Percentiles rank a stretch among this genome's conserved stretches.
Conservation (phyloP, 2,329 filamentous ascomycete species). For the Metarhizium humberi region DNA sequence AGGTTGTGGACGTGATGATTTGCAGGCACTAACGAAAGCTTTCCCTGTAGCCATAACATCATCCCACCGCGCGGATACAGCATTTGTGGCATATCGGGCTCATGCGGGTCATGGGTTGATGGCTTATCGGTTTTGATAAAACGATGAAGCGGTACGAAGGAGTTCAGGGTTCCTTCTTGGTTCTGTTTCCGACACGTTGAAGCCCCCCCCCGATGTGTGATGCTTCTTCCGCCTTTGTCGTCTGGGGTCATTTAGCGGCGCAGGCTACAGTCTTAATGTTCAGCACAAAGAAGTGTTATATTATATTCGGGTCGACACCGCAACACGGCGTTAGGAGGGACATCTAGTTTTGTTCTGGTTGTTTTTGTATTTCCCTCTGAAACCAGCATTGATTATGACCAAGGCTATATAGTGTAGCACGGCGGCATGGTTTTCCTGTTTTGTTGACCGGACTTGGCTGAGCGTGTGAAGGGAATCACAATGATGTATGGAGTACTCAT, state of each 20-base stretch:
- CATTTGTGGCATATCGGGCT: slow-evolving; percentile 80
- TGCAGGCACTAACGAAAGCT: not conserved
- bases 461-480: not conserved
- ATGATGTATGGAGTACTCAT: not conserved
- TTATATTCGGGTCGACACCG: not conserved
- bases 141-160: slow-evolving; percentile 13
- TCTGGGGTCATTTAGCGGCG: not conserved
- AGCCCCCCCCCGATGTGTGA: not conserved
- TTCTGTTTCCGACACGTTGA: not conserved
- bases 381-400: not conserved
- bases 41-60: slow-evolving; percentile 61
- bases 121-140: slow-evolving; percentile 69
- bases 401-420: not conserved
- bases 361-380: not conserved
- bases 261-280: not conserved
- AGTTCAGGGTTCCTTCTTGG: not conserved
- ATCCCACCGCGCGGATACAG: slow-evolving; percentile 84
- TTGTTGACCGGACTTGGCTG: not conserved
- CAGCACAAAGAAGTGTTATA: not conserved
- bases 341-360: not conserved
- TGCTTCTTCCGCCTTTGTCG: not conserved
- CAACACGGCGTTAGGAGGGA: not conserved
- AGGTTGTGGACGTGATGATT: not conserved
- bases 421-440: not conserved
- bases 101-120: slow-evolving; percentile 72